Percentiles rank a stretch among this genome's conserved stretches.
These are phyloP conservation scores for Zygosaccharomyces pseudorouxii DNA, from an alignment of 805 yeast genomes.

Conservation along the genomic window DNA sequence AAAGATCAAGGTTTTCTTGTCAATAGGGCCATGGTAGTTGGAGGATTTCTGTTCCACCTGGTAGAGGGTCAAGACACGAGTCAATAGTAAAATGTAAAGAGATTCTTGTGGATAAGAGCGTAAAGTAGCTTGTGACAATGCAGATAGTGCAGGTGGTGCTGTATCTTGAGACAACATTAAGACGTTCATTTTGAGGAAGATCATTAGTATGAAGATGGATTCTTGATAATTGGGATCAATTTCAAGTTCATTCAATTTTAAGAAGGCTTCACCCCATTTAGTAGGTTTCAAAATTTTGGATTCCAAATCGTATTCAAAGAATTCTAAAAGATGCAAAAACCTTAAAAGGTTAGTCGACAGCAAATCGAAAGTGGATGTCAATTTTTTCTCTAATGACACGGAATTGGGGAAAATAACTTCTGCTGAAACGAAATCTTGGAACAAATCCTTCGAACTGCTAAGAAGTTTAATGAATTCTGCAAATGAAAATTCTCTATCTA, in stretches of 20 bases:
- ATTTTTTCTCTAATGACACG: conserved; percentile 29
- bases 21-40: conserved; percentile 65
- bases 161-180: conserved; percentile 36
- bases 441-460: conserved; percentile 31
- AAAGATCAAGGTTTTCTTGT: conserved; percentile 59
- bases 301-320: conserved; percentile 39
- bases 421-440: conserved; percentile 32
- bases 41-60: conserved; percentile 47
- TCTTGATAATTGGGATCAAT: conserved; percentile 34
- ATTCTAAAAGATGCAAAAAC: conserved; percentile 47
- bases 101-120: conserved; percentile 40
- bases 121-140: conserved; percentile 37
- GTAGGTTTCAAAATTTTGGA: conserved; percentile 39
- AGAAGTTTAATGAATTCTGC: conserved; percentile 25
- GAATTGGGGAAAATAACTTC: conserved; percentile 32
- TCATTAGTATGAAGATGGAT: conserved; percentile 44
- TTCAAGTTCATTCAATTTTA: conserved; percentile 32
- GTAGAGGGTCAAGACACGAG: conserved; percentile 47
- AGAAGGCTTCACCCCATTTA: conserved; percentile 49
- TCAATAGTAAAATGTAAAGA: conserved; percentile 39
- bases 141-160: conserved; percentile 29
- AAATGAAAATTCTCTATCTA: conserved; percentile 28
- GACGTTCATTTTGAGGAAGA: conserved; percentile 44
- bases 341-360: conserved; percentile 54
- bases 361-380: conserved; percentile 48